Evolutionary conservation across 139 green algal genomes (phyloP).

Genomic region (Coelastrella sp.): DNA sequence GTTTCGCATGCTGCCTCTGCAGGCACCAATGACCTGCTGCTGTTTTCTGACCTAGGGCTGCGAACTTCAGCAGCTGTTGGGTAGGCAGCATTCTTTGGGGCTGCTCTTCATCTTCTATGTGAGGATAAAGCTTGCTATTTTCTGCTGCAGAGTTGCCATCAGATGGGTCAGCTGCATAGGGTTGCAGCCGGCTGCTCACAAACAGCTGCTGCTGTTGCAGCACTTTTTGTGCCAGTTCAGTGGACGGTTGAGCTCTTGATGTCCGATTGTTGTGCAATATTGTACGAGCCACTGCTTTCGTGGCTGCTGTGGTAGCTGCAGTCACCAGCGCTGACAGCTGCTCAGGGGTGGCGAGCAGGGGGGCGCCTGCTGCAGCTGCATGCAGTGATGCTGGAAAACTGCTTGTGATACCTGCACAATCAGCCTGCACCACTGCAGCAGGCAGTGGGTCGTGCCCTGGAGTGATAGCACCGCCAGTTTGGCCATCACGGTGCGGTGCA

Average conservation of each 20-base stretch:
- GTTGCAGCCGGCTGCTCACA: neutral
- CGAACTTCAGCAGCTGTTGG: constrained; percentile 35
- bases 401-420: too few relatives aligned
- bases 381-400: too few relatives aligned
- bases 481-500: neutral
- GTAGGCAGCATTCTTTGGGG: neutral
- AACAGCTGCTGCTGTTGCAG: neutral
- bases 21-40: neutral
- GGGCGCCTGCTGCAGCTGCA: neutral
- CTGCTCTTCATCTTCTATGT: neutral
- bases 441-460: too few relatives aligned
- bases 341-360: constrained; percentile 1
- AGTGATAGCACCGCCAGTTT: too few relatives aligned
- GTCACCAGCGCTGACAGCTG: constrained; percentile 23
- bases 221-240: neutral
- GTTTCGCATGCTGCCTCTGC: neutral
- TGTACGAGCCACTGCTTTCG: constrained; percentile 20
- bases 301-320: constrained; percentile 36
- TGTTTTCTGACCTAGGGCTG: neutral
- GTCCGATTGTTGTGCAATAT: neutral
- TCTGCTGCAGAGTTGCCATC: neutral
- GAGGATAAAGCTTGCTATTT: neutral
- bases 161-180: neutral
- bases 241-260: neutral
- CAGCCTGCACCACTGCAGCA: too few relatives aligned